Evolutionary conservation across 305 asterid genomes (phyloP), one percentile per base, ranked within the genome.

Genomic region (Striga hermonthica): DNA sequence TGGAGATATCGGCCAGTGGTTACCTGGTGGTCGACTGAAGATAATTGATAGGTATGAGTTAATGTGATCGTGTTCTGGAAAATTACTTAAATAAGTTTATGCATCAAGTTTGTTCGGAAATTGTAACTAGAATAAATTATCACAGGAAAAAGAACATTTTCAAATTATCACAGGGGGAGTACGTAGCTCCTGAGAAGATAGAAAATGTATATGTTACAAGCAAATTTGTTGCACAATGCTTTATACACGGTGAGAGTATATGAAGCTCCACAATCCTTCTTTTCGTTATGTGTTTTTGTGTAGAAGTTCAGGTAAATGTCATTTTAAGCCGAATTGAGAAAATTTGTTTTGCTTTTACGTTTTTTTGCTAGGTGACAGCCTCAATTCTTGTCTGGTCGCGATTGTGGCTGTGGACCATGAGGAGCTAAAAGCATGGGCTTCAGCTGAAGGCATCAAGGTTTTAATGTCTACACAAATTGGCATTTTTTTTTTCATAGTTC

Each of bases 141-240:
- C n/a, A n/a, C 77, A 88, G 95, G 87, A 89, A 87, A 76, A 89
- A 87, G 79, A 89, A 89, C 79, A 87, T 87, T 56, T 89, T 89
- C 67, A 89, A 89, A 81, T 66, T 87, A 70, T 84, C 95, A 47
- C 95, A 89, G 67, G 95, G 96, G 48, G 96, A 86, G 79, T 86
- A 86, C 71, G 68, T 89, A 49, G 94, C 96, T 45, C 96, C 96
- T 0, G 95, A 89, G 80, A 89, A 89, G 74, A 83, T 89, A 39
- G 96, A 89, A 72, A 89, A 79, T 44, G 89, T 78, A 2, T 89
- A 89, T 57, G 90, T 85, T 5, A 81, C 80, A 71, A 81, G 89
- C 84, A 84, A 80, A 71, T 89, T 81, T 56, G 76, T 86, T 39
- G 80, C 84, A 12, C 96, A 89, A 65, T 86, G 90, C 78, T 84